Conservation (phyloP, 768 basidiomycete genomes). For the Dentipellis sp. region DNA sequence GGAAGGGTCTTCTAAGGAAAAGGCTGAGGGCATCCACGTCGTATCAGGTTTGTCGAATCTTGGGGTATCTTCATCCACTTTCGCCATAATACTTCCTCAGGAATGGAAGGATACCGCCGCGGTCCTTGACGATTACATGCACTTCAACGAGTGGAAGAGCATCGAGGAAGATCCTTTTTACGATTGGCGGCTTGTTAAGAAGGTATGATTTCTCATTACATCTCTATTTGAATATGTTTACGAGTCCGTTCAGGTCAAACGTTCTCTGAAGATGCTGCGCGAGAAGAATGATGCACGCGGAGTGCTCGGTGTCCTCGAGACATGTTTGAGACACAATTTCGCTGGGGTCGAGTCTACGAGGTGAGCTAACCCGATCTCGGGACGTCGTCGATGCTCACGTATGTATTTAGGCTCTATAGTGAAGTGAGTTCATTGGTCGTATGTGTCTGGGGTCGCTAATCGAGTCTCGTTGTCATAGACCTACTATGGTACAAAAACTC, state of each 20-base stretch:
- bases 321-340: slow-evolving; percentile 86
- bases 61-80: neutral
- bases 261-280: slow-evolving; percentile 62
- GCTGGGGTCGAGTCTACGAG: slow-evolving; percentile 84
- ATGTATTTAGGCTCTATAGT: slow-evolving; percentile 64
- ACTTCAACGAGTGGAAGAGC: slow-evolving; percentile 87
- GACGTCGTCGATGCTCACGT: slow-evolving; percentile 5
- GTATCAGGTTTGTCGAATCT: slow-evolving; percentile 47
- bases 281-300: slow-evolving; percentile 77
- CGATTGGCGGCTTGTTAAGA: slow-evolving; percentile 81
- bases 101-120: slow-evolving; percentile 86
- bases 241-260: slow-evolving; percentile 41
- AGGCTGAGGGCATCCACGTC: slow-evolving; percentile 63
- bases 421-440: slow-evolving; percentile 37
- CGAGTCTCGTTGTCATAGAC: slow-evolving; percentile 40
- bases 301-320: slow-evolving; percentile 83
- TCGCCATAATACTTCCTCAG: slow-evolving; percentile 21
- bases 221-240: neutral
- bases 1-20: slow-evolving; percentile 69
- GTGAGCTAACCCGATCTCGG: slow-evolving; percentile 22
- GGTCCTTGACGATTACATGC: slow-evolving; percentile 70
- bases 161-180: slow-evolving; percentile 84
- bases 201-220: slow-evolving; percentile 30
- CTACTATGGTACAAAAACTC: slow-evolving; percentile 82
- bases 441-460: neutral